Evolutionary conservation across 2,329 filamentous ascomycete species (phyloP), one percentile per base, ranked within the genome.

Genomic region (Albophoma yamanashiensis): DNA sequence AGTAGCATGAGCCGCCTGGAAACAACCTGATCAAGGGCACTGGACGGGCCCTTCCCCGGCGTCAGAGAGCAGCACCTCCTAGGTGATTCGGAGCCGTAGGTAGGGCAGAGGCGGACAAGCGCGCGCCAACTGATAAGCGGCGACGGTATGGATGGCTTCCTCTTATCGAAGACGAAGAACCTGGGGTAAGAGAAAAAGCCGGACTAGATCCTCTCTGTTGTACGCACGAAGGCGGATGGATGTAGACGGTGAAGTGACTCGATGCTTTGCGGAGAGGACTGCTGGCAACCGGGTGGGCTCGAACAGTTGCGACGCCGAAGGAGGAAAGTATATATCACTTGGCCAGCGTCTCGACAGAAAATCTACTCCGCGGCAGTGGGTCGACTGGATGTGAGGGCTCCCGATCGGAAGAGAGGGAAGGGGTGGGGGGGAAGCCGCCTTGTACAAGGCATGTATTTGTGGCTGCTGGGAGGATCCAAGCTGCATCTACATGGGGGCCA

Each of bases 401-500:
- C 27, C 20, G 40, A 47, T 9, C 9, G 43, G 22, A 47, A 9
- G 14, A 22, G 38, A 8, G 25, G 56, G 22, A 36, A 25, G 27
- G n/a, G 20, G 56, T 14, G 22, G 34, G 57, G n/a, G 43, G 39
- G 6, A 20, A 15, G 31, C 20, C 50, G 50, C n/a, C 20, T 14
- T 55, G 50, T 38, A 22, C 22, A 36, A 55, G 22, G 22, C 31
- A 40, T 47, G 34, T 27, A 52, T 55, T 27, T 20, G 39, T 55
- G 57, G 39, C 36, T 22, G 22, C 57, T 53, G 20, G 27, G 22
- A 59, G 57, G 57, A 53, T 59, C 25, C n/a, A 12, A 20, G 50
- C 57, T 55, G 57, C 57, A 52, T 31, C 38, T 31, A 43, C 57
- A 59, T 55, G 57, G 50, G 57, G 47, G 50, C 50, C 50, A 59